Base-by-base conservation (phyloP, 768 basidiomycete species). In the Tulasnella calospora region DNA sequence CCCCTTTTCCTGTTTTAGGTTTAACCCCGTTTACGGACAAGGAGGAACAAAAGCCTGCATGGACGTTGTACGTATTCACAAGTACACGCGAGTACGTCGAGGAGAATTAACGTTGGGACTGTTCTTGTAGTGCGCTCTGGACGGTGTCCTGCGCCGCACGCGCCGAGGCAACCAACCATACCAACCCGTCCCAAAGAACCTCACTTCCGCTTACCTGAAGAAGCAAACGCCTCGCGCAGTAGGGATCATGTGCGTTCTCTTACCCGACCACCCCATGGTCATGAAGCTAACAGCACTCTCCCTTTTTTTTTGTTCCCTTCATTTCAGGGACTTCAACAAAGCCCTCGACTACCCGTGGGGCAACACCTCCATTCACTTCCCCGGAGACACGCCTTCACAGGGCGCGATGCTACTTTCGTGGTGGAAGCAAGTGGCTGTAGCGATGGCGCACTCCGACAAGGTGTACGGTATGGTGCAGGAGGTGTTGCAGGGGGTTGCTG, bases 401-500 rank as follows among this genome's bases (percentile, higher is more conserved):
- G 61, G 61, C 30, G 61, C 61, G 15, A 67, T 33, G 61, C 61
- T 67, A 12, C 33, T 67, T 6, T 67, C 61, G 61, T 67, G 61
- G 61, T 67, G 61, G 61, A 67, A 67, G 61, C 61, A 67, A 67
- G 61, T 67, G 30, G 61, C 61, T 5, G 61, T 67, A 19, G 61
- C 61, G 61, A 67, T 67, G 61, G 6, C 61, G 33, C 21, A 67
- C 21, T 67, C 61, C 30, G 61, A 67, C 33, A 67, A 27, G 21
- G 61, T 67, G 30, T 67, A 67, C 33, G 61, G 61, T 13, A 67
- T 67, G 61, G 61, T 67, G 61, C 61, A 67, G 61, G 61, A 67
- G 61, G 61, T 67, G 15, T 35, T 67, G 61, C 61, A 67, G 33
- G 61, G 61, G 1, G 61, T 67, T 10, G 61, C 61, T 67, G 12